Evolutionary conservation across 495 filamentous ascomycete species (phyloP).

Genomic region (Penicillium angulare): DNA sequence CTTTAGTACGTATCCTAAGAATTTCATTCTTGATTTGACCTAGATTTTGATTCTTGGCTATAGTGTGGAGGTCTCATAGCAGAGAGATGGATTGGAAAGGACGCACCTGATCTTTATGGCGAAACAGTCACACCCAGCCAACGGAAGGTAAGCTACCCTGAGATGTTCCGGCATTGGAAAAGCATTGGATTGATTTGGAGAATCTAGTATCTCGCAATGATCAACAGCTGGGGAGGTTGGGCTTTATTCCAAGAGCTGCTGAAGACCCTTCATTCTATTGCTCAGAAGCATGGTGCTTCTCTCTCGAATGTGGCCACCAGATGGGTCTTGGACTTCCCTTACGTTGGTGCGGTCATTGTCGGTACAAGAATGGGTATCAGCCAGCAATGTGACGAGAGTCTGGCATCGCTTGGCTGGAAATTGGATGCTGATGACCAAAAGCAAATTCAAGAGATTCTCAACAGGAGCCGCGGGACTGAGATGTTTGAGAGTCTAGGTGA

Average conservation of each 20-base stretch:
- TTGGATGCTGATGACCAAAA: conserved; percentile 26
- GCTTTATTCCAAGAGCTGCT: conserved; percentile 27
- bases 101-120: conserved; percentile 34
- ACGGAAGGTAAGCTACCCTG: conserved; percentile 20
- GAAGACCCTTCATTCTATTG: conserved; percentile 18
- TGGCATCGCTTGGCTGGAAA: conserved; percentile 28
- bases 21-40: conserved; percentile 5
- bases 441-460: conserved; percentile 20
- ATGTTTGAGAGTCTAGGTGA: conserved; percentile 41
- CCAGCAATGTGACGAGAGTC: conserved; percentile 35
- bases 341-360: conserved; percentile 42
- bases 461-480: conserved; percentile 12
- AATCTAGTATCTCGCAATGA: conserved; percentile 41
- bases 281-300: conserved; percentile 27
- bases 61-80: conserved; percentile 45
- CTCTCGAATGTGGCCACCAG: conserved; percentile 36
- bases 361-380: conserved; percentile 38
- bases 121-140: conserved; percentile 42
- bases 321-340: conserved; percentile 40
- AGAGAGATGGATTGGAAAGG: conserved; percentile 34
- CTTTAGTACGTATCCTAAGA: conserved; percentile 18
- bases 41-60: not conserved
- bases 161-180: not conserved
- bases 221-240: conserved; percentile 30
- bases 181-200: not conserved